Evolutionary conservation across 192 early-diverging fungal species (phyloP).

Genomic region (Backusella morwellensis): DNA sequence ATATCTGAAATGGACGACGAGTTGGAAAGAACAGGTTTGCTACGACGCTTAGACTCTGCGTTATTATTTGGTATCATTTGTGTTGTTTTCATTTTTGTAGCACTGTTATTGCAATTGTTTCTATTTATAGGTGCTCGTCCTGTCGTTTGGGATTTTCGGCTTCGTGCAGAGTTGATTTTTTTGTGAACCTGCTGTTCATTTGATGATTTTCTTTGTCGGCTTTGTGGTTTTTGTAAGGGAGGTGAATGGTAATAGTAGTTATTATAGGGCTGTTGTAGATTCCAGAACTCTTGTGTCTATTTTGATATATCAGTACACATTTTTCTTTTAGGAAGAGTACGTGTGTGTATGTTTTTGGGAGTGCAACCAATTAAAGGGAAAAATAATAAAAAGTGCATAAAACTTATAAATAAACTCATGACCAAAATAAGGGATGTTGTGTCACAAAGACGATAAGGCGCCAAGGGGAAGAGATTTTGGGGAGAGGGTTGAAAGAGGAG

Average conservation of each 20-base stretch:
- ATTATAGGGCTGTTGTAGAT: neutral
- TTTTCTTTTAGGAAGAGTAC: neutral
- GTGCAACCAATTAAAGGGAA: constrained; percentile 4
- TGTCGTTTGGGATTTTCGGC: neutral
- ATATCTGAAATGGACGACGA: constrained; percentile 3
- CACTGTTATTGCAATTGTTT: neutral
- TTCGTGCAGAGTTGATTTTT: neutral
- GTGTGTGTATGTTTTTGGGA: neutral
- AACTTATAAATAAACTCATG: constrained; percentile 14
- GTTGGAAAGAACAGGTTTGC: neutral
- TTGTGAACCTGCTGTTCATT: neutral
- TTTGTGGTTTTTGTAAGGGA: neutral
- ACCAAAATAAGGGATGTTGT: constrained; percentile 17
- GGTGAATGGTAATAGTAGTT: neutral
- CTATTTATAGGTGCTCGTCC: constrained; percentile 1
- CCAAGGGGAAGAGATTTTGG: neutral
- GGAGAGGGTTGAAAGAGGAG: neutral
- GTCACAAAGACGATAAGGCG: neutral
- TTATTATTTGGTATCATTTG: neutral
- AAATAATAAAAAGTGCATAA: constrained; percentile 17
- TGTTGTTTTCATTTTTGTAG: neutral
- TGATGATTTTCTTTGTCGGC: constrained; percentile 2
- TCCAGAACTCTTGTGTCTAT: constrained; percentile 11
- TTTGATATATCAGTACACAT: constrained; percentile 10
- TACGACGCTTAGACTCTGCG: neutral